Conservation (phyloP, 257 asterid genomes). For the Eucommia ulmoides region DNA sequence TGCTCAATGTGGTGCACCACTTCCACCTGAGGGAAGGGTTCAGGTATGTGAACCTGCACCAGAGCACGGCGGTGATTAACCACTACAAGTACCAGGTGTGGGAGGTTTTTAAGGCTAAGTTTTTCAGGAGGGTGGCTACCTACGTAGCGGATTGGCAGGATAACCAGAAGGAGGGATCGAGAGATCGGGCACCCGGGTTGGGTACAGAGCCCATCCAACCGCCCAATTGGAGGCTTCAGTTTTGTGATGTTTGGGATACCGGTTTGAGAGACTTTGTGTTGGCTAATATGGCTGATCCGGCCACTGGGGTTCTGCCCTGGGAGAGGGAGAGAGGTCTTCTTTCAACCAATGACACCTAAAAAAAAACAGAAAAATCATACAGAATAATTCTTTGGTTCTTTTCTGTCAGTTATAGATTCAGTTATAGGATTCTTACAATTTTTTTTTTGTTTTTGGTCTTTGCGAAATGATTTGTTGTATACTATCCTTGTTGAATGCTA, state of each 20-base stretch:
- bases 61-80: conserved; percentile 46
- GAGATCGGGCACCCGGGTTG: conserved; percentile 91
- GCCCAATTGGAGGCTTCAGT: conserved; percentile 66
- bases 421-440: too few species aligned
- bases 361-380: too few species aligned
- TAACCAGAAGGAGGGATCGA: conserved; percentile 86
- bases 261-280: conserved; percentile 73
- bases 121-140: conserved; percentile 85
- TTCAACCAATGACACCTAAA: too few species aligned
- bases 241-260: conserved; percentile 91
- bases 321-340: too few species aligned
- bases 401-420: too few species aligned
- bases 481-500: too few species aligned
- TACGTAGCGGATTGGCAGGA: conserved; percentile 89
- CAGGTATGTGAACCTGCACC: conserved; percentile 52
- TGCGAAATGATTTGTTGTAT: too few species aligned
- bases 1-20: conserved; percentile 84
- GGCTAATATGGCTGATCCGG: conserved; percentile 49
- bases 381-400: too few species aligned
- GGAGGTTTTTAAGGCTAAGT: conserved; percentile 78
- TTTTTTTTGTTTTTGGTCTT: too few species aligned
- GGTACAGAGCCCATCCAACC: conserved; percentile 98
- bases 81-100: conserved; percentile 91
- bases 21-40: conserved; percentile 52
- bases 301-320: conserved; percentile 83